These are phyloP conservation scores for Cordyceps pruinosa DNA, from an alignment of 2,329 filamentous ascomycete species.

Conservation along the genomic window DNA sequence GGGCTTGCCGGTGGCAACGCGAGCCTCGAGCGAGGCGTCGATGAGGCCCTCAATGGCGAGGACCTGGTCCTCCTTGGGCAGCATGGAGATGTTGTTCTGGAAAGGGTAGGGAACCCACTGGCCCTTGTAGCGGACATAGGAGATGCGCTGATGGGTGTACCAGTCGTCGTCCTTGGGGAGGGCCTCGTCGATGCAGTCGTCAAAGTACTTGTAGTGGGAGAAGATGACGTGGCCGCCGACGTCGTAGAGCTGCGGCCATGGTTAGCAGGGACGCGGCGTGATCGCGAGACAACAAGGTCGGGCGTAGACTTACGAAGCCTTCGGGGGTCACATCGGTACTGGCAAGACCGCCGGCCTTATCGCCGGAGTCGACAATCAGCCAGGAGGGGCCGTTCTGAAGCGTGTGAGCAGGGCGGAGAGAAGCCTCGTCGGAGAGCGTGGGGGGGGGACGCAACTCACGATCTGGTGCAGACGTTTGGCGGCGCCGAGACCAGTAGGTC, in stretches of 20 bases:
- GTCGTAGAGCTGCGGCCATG: constrained; percentile 73
- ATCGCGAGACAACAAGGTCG: constrained; percentile 6
- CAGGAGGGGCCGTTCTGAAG: constrained; percentile 81
- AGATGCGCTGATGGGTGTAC: constrained; percentile 97
- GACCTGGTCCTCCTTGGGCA: constrained; percentile 96
- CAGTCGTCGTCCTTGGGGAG: constrained; percentile 91
- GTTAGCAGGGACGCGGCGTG: constrained; percentile 2
- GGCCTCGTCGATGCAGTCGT: constrained; percentile 96
- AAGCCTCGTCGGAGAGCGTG: constrained; percentile 16
- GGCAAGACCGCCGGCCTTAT: constrained; percentile 90
- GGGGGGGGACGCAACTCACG: constrained; percentile 48
- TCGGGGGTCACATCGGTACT: constrained; percentile 92
- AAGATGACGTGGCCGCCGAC: constrained; percentile 98
- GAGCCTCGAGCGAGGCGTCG: constrained; percentile 80
- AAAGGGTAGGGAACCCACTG: constrained; percentile 98
- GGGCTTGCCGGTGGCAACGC: constrained; percentile 84
- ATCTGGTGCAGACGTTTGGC: constrained; percentile 97
- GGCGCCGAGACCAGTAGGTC: constrained; percentile 85
- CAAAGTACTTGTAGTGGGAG: constrained; percentile 99
- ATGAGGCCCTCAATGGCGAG: constrained; percentile 92
- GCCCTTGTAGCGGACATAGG: constrained; percentile 94
- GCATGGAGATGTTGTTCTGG: constrained; percentile 99
- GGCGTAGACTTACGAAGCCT: constrained; percentile 73
- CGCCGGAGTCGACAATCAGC: constrained; percentile 89
- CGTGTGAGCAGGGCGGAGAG: constrained; percentile 20